Conservation (phyloP, 2,329 filamentous ascomycete species). For the Elsinoe australis region DNA sequence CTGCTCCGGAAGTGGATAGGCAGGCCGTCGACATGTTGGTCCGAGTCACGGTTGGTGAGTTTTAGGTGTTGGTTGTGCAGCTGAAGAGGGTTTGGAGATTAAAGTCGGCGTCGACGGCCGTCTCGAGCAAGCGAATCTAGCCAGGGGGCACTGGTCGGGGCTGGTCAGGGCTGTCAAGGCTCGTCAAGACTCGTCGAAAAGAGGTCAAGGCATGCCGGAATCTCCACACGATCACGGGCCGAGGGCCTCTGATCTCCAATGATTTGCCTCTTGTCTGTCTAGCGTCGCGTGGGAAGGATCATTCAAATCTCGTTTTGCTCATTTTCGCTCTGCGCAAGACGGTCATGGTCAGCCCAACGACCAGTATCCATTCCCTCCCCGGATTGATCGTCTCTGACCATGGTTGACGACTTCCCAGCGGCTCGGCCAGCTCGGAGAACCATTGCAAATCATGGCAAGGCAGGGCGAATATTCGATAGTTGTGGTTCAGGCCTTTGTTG, state of each 20-base stretch:
- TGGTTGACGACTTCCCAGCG: slow-evolving; percentile 3
- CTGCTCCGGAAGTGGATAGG: not conserved
- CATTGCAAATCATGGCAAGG: slow-evolving; percentile 4
- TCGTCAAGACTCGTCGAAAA: too few relatives aligned
- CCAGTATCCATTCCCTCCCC: not conserved
- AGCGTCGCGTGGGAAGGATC: not conserved
- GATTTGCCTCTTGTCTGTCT: not conserved
- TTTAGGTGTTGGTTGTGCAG: slow-evolving; percentile 12
- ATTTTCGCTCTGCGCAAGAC: not conserved
- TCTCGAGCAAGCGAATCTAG: slow-evolving; percentile 4
- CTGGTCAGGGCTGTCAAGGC: too few relatives aligned
- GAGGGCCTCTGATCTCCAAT: not conserved
- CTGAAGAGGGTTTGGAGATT: not conserved
- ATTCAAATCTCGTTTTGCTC: slow-evolving; percentile 5
- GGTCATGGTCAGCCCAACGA: slow-evolving; percentile 8
- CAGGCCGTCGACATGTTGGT: slow-evolving; percentile 12
- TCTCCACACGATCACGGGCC: slow-evolving; percentile 7
- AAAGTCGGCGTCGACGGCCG: slow-evolving; percentile 5
- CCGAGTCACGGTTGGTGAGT: slow-evolving; percentile 8
- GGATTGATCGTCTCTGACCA: not conserved
- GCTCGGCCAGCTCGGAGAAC: slow-evolving; percentile 5
- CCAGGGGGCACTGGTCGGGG: too few relatives aligned
- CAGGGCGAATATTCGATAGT: too few relatives aligned
- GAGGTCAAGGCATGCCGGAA: too few relatives aligned
- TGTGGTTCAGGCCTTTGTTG: too few relatives aligned